Base-by-base conservation (phyloP, 768 basidiomycete genomes). In the Lanmaoa rubissima region DNA sequence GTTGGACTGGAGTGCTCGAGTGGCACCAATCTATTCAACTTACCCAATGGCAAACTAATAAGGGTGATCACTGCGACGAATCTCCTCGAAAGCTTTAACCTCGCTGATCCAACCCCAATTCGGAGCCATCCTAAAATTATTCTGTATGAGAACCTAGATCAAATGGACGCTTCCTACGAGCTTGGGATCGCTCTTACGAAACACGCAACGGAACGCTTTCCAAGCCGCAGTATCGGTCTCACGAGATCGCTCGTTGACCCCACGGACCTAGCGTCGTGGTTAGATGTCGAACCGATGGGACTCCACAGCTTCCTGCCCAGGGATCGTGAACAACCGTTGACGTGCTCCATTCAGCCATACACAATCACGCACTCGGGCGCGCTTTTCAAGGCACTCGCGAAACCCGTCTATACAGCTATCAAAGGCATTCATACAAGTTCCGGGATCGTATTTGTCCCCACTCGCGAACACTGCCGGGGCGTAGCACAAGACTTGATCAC, bases 371-470 rank as follows among this genome's bases (percentile, higher is more conserved):
- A 94, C 64, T 97, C 95, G 5, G 81, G 88, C 0, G 85, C 92
- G 0, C 78, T 98, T 19, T 87, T 94, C 74, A 95, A 94, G 65
- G 82, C 87, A 2, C 97, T 98, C 88, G 84, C 90, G 46, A 95
- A 93, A 68, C 94, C 96, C 4, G 85, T 88, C 2, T 91, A 95
- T 71, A 73, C 84, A 11, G 85, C 85, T n/a, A 84, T 97, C 57
- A 80, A 74, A 55, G 67, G 74, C 14, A 75, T 75, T 3, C 68
- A 75, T 2, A 65, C 69, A 13, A 76, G 73, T 54, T 76, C 80
- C 3, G 82, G 86, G 0, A 81, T 98, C 58, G 78, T 96, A 12
- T 97, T 98, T 71, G 92, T 97, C 1, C 90, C 97, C 4, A 94
- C 94, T 42, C 84, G 86, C 8, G 74, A 74, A 9, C 91, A 94